Base-by-base conservation (phyloP, 1,284 basidiomycete genomes). In the Cystobasidium sp. region DNA sequence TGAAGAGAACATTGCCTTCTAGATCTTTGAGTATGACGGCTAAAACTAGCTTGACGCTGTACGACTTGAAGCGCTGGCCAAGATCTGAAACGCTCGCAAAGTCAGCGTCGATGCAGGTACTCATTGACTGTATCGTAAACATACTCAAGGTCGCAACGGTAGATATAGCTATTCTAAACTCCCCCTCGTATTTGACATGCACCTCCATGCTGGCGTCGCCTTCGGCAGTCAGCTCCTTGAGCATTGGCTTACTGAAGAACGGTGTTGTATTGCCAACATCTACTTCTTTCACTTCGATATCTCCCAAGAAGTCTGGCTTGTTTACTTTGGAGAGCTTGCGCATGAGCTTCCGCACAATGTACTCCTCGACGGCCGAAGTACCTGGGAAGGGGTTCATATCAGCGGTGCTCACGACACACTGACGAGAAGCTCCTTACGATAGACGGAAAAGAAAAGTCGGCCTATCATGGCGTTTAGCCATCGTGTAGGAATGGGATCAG, bases 391-490 rank as follows among this genome's bases (percentile, higher is more conserved):
- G 20, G 3, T 12, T 12, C 3, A 44, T 22, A 14, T 44, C 9
- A 53, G 24, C 55, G 10, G 4, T 4, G 22, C 10, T 43, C 55
- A 16, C 2, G n/a, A 49, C 39, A 8, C 43, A 8, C 12, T 12
- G 37, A n/a, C 16, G 31, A 12, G 22, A 44, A 22, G 12, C 88
- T 41, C 9, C 69, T 53, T 37, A 71, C 70, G 88, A 82, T 97
- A 96, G 80, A 92, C 89, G 77, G 91, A 91, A 84, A 96, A 92
- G 85, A 98, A 97, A 53, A 97, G 82, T 22, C 96, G 89, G 1
- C 95, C 96, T 65, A 98, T 82, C 67, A 98, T 84, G 0, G 94
- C 96, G 80, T 99, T 99, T 67, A 97, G 86, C 96, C 97, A 99
- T 18, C 95, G 90, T 86, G 95, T 92, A 0, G 94, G 94, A 74